Evolutionary conservation across 202 grass and related monocot genomes (phyloP).

Genomic region (Schoenoplectus tabernaemontani): DNA sequence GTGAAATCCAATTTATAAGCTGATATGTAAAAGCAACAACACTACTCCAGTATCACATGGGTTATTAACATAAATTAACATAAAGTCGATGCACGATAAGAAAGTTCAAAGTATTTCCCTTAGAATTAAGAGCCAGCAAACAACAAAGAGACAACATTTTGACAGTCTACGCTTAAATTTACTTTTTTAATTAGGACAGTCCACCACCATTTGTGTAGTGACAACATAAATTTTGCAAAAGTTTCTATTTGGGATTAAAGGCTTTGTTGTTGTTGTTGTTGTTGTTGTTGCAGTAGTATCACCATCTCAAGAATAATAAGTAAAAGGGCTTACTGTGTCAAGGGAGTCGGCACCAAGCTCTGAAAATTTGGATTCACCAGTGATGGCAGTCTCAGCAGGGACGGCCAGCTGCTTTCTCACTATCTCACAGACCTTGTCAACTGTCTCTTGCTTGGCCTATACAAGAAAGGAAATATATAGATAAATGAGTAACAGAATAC

Average conservation of each 20-base stretch:
- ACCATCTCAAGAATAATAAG: no score
- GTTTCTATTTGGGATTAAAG: no score
- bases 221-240: no score
- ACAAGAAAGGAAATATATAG: conserved; percentile 19
- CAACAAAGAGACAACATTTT: no score
- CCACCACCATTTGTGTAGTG: no score
- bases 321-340: conserved; percentile 52
- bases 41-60: background rate
- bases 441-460: conserved; percentile 76
- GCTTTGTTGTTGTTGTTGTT: no score
- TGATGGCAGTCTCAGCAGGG: conserved; percentile 26
- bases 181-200: no score
- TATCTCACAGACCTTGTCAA: conserved; percentile 73
- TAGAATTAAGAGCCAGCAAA: no score
- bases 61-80: background rate
- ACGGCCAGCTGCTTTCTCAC: conserved; percentile 74
- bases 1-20: background rate
- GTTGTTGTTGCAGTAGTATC: no score
- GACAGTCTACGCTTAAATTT: no score
- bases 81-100: background rate
- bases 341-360: conserved; percentile 93
- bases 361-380: conserved; percentile 60
- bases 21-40: no score
- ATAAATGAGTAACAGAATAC: background rate
- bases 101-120: no score